Percentiles rank a stretch among this genome's conserved stretches.
Conservation (phyloP, 2,329 filamentous ascomycete species). For the Ceratocystiopsis brevicomis region DNA sequence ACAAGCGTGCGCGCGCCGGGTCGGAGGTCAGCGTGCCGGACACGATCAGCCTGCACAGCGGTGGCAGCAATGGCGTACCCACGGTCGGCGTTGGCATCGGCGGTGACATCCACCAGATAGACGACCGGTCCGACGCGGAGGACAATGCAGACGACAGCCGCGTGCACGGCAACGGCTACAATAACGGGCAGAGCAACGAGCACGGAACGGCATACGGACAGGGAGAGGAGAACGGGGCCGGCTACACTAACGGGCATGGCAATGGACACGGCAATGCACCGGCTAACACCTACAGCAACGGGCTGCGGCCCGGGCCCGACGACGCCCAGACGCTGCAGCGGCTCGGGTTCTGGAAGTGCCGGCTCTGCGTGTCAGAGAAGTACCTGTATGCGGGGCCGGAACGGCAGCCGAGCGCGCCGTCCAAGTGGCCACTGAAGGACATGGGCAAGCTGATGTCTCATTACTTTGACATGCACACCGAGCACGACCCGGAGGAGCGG, state of each 20-base stretch:
- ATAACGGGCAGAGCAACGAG: no score
- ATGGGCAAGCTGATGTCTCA: conserved; percentile 28
- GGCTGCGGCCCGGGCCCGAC: conserved; percentile 5
- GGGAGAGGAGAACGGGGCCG: no score
- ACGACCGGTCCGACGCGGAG: conserved; percentile 5
- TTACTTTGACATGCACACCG: conserved; percentile 26
- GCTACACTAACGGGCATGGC: no score
- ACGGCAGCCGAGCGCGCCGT: conserved; percentile 23
- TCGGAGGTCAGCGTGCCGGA: conserved; percentile 5
- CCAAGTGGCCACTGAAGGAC: conserved; percentile 28
- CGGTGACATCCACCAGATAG: no score
- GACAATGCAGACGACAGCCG: conserved; percentile 6
- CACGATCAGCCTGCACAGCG: conserved; percentile 6
- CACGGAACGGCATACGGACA: no score
- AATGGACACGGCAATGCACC: no score
- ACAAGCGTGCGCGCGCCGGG: conserved; percentile 3
- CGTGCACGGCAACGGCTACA: background rate
- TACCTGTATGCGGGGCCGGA: conserved; percentile 22
- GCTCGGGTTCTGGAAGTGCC: conserved; percentile 28
- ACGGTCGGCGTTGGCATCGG: no score
- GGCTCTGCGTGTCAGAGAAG: conserved; percentile 23
- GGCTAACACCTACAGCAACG: no score
- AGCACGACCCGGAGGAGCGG: conserved; percentile 23
- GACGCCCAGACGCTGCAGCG: conserved; percentile 16
- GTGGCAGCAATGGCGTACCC: no score